phyloP scores from a whole-genome alignment of 2,329 filamentous ascomycete genomes.

The Escovopsis sp. region DNA sequence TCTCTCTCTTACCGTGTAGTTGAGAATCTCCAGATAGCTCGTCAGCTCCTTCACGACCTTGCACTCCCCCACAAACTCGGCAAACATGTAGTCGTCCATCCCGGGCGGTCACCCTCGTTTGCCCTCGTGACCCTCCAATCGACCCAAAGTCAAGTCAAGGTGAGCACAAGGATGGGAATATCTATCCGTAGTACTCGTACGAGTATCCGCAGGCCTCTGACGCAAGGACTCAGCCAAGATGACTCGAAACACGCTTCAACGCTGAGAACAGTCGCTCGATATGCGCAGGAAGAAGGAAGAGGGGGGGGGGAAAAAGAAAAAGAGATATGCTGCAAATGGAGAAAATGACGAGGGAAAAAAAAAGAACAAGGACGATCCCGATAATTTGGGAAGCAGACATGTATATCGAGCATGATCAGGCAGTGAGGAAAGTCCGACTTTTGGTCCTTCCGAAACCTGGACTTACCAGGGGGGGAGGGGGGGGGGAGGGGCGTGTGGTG shows the following conservation, averaged over 20 bases:
- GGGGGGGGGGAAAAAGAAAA: neutral
- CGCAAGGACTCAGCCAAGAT: too few relatives aligned
- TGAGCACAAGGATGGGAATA: too few relatives aligned
- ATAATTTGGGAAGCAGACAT: too few relatives aligned
- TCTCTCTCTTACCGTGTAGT: conserved; percentile 35
- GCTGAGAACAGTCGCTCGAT: neutral
- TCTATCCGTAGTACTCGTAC: too few relatives aligned
- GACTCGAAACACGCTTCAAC: too few relatives aligned
- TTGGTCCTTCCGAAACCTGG: neutral
- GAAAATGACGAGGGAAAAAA: neutral
- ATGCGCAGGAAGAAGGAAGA: neutral
- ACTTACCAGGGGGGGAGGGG: too few relatives aligned
- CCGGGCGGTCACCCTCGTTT: conserved; percentile 2
- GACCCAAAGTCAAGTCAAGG: too few relatives aligned
- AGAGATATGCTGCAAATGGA: neutral
- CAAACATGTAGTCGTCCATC: conserved; percentile 48
- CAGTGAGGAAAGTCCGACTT: neutral
- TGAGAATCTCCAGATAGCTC: conserved; percentile 42
- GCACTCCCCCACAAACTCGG: conserved; percentile 31
- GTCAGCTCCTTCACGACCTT: conserved; percentile 35
- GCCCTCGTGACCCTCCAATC: neutral
- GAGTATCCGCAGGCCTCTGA: too few relatives aligned
- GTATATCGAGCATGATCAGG: neutral
- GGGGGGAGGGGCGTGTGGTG: too few relatives aligned
- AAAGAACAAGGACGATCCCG: too few relatives aligned